Evolutionary conservation across 352 stramenopile species (phyloP), one percentile per base, ranked within the genome.

Genomic region (Phytophthora idaei): DNA sequence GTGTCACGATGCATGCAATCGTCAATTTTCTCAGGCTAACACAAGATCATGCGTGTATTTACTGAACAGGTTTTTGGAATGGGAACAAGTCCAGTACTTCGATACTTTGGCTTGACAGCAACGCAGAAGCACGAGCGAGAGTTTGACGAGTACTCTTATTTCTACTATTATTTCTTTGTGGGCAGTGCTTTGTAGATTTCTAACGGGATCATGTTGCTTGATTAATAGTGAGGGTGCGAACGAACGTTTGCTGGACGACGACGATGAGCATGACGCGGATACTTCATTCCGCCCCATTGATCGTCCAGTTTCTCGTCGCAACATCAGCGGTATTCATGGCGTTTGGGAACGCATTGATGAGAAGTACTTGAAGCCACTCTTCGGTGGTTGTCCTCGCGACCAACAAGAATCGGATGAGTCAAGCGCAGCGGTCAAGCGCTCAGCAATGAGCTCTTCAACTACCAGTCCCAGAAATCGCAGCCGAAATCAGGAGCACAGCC

Each of bases 301-400:
- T 29, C 70, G 64, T 2, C 61, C 52, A 4, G 21, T 51, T n/a
- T 15, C 57, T 54, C 78, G 71, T 25, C 79, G 66, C 37, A 70
- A 69, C 5, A 74, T 71, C 28, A 78, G 60, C 14, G 83, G 83
- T 39, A 89, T 93, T 32, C 81, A 90, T 52, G 71, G 75, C 8
- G 48, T 86, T 2, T 93, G 85, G 85, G 77, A 89, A 44, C 69
- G 66, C 3, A 39, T 93, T 32, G 85, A 93, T 61, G 85, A 89
- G 45, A 83, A 81, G 63, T 90, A 90, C 49, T 64, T 93, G 29
- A 93, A 92, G 73, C 85, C 85, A 2, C 32, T 89, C 11, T 90
- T 93, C 61, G 85, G 85, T 21, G 81, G 81, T 14, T 67, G 65
- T 57, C 67, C 74, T 31, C 74, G 74, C 4, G 71, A 71, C 21